phyloP scores from a whole-genome alignment of 2,329 filamentous ascomycete genomes.

The Albifimbria verrucaria region DNA sequence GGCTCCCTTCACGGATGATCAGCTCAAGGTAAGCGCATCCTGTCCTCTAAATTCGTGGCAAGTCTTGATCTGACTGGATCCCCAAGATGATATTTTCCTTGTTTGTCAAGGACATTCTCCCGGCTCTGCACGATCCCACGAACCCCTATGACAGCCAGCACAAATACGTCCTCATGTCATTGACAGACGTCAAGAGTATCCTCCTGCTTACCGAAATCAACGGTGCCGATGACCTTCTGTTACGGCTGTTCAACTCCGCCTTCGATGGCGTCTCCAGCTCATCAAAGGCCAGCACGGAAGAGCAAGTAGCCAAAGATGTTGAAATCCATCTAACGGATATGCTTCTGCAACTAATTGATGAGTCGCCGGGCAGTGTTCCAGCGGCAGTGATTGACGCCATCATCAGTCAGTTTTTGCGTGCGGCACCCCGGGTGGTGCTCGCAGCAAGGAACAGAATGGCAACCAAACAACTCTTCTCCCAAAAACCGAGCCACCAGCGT shows the following conservation, averaged over 20 bases:
- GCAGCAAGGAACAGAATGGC: slow-evolving; percentile 62
- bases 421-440: slow-evolving; percentile 65
- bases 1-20: slow-evolving; percentile 85
- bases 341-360: slow-evolving; percentile 81
- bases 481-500: slow-evolving; percentile 86
- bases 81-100: slow-evolving; percentile 85
- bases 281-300: slow-evolving; percentile 69
- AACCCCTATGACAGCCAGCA: slow-evolving; percentile 93
- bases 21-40: slow-evolving; percentile 71
- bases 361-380: slow-evolving; percentile 69
- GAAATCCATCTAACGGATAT: slow-evolving; percentile 89
- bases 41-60: background rate
- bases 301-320: slow-evolving; percentile 87
- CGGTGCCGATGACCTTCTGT: slow-evolving; percentile 72
- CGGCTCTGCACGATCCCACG: slow-evolving; percentile 78
- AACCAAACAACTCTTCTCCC: slow-evolving; percentile 80
- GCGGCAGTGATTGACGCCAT: slow-evolving; percentile 85
- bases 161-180: slow-evolving; percentile 82
- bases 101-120: slow-evolving; percentile 79
- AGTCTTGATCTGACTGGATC: slow-evolving; percentile 16
- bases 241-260: slow-evolving; percentile 79
- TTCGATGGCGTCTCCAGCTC: slow-evolving; percentile 88
- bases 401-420: slow-evolving; percentile 91
- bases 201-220: slow-evolving; percentile 86
- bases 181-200: slow-evolving; percentile 92